These are phyloP conservation scores for Linum usitatissimum DNA, from an alignment of 345 rosid genomes.

Conservation along the genomic window DNA sequence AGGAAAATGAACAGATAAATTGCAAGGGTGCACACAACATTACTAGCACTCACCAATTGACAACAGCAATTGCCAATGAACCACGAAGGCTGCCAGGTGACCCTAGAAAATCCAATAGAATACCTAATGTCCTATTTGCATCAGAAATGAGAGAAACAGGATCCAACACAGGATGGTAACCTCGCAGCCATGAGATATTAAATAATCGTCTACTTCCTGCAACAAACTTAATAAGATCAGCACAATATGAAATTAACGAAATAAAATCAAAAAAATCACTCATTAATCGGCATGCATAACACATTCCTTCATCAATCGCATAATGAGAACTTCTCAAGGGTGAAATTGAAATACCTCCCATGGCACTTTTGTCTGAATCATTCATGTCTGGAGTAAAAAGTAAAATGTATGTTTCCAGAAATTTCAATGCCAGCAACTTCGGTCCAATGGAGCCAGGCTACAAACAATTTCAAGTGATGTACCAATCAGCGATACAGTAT, in stretches of 20 bases:
- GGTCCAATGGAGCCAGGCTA: conserved; percentile 71
- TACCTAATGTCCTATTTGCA: conserved; percentile 45
- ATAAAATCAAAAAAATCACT: neutral
- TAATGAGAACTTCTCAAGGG: neutral
- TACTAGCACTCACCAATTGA: conserved; percentile 65
- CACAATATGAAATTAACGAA: conserved; percentile 7
- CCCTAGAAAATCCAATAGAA: conserved; percentile 51
- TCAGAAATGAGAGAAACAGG: conserved; percentile 49
- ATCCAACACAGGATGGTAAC: conserved; percentile 63
- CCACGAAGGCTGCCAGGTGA: conserved; percentile 55
- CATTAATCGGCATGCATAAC: neutral
- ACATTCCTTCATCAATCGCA: conserved; percentile 11
- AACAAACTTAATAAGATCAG: conserved; percentile 14
- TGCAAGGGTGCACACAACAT: neutral
- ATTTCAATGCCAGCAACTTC: conserved; percentile 73
- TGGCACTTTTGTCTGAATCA: conserved; percentile 39
- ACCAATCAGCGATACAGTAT: conserved; percentile 7
- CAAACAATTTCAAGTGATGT: conserved; percentile 17
- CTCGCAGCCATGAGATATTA: conserved; percentile 63
- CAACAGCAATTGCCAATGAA: conserved; percentile 45
- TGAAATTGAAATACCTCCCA: conserved; percentile 49
- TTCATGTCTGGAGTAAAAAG: conserved; percentile 61
- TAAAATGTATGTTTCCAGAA: conserved; percentile 71
- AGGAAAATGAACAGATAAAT: neutral
- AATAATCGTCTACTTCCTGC: conserved; percentile 50